Conservation (phyloP, 2,329 filamentous ascomycete genomes). For the Immersiporthe knoxdaviesiana region DNA sequence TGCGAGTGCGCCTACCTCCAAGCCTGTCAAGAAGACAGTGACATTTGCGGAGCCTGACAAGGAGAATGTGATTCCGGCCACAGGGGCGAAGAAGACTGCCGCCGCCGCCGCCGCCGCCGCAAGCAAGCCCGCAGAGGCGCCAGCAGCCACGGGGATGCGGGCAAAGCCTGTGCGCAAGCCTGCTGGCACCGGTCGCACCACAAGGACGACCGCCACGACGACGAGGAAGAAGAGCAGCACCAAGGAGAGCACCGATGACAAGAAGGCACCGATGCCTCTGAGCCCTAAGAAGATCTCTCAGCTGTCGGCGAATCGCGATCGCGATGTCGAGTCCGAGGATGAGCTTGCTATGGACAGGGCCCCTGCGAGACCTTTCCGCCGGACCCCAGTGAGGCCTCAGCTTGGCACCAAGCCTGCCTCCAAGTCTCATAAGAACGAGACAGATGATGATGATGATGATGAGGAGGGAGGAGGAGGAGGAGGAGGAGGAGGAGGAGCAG, state of each 20-base stretch:
- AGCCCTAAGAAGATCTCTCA: conserved; percentile 69
- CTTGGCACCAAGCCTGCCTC: conserved; percentile 37
- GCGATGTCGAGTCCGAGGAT: conserved; percentile 59
- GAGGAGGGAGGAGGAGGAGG: conserved; percentile 34
- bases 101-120: conserved; percentile 38
- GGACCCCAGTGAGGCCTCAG: conserved; percentile 58
- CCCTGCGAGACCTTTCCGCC: conserved; percentile 56
- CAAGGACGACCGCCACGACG: conserved; percentile 35
- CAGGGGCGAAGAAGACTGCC: conserved; percentile 40
- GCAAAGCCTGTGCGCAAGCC: conserved; percentile 55
- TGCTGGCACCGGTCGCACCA: conserved; percentile 38
- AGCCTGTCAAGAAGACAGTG: conserved; percentile 62
- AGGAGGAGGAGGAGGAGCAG: neutral
- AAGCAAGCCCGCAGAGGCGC: conserved; percentile 39
- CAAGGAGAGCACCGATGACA: conserved; percentile 41
- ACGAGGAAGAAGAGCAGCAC: conserved; percentile 34
- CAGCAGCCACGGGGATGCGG: conserved; percentile 42
- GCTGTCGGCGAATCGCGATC: conserved; percentile 45
- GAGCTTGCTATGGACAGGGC: conserved; percentile 59
- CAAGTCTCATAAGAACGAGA: conserved; percentile 41
- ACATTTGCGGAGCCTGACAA: conserved; percentile 68
- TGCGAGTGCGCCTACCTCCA: conserved; percentile 43
- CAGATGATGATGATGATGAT: conserved; percentile 25
- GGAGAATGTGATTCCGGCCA: conserved; percentile 58
- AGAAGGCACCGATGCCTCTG: conserved; percentile 49